Base-by-base conservation (phyloP, 352 stramenopile species). In the Phytophthora ramorum region DNA sequence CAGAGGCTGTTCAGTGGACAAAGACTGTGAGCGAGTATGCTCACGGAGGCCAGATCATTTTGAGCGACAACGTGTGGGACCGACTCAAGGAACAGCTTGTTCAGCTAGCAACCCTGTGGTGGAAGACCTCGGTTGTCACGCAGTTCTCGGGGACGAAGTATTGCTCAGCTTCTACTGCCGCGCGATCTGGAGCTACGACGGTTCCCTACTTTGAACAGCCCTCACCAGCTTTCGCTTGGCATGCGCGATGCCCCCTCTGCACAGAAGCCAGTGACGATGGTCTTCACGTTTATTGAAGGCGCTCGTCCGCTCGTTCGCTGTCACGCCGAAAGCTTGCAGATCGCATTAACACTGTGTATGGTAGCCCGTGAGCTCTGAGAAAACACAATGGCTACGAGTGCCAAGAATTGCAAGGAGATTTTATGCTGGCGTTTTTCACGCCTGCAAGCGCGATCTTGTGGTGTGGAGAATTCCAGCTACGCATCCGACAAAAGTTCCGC, bases 401-500 rank as follows among this genome's bases (percentile, higher is more conserved):
- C 37, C 89, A 96, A 59, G 89, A 96, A 62, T 70, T 95, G 22
- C 87, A 95, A 63, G 89, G 89, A 43, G 89, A 96, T 59, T 96
- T 96, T 41, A 96, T 96, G 89, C 66, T 96, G 45, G 89, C 89
- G 35, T 96, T 96, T 34, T 94, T 94, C 69, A 90, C 90, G n/a
- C 85, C 87, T 16, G 77, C 78, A 8, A 87, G 76, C 41, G 89
- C 89, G 0, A 88, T 96, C 35, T 79, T 94, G 34, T 96, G 89
- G 89, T 95, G 86, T 38, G 78, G 80, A n/a, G 86, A 95, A 68
- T 93, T 94, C 53, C 89, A 96, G 60, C 58, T 91, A 44, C 78
- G 83, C 28, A 92, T 94, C 59, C 76, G 82, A 2, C 77, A 88
- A 51, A 91, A 90, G 41, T 94, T 94, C 54, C 75, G 82, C 38